Conservation (phyloP, 1,139 yeast species). For the Pichia norvegensis region DNA sequence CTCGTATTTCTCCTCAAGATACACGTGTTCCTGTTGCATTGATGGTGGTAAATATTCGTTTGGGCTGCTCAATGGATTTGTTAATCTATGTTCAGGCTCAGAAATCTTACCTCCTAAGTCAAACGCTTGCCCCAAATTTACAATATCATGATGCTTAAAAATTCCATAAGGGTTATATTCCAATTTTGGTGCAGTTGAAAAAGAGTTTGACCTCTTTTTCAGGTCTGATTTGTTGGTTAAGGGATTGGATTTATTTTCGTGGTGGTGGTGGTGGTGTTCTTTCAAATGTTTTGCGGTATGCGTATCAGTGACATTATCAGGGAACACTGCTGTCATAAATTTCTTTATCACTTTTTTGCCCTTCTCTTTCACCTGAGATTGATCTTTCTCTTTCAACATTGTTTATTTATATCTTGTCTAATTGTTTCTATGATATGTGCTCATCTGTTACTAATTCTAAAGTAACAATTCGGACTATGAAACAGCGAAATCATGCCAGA, state of each 20-base stretch:
- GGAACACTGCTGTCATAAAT: background rate
- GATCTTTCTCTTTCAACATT: background rate
- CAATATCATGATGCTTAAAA: constrained; percentile 13
- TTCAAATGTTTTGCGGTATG: background rate
- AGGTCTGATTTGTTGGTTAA: background rate
- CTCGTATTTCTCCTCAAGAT: constrained; percentile 20
- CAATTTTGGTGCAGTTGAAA: constrained; percentile 3
- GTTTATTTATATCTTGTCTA: background rate
- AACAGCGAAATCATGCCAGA: background rate
- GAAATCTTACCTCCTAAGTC: constrained; percentile 20
- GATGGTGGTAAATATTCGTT: constrained; percentile 51
- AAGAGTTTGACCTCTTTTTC: background rate
- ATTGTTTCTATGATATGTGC: no score
- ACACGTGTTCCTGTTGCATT: constrained; percentile 21
- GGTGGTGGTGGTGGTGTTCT: background rate
- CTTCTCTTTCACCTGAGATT: background rate
- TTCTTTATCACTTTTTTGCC: background rate
- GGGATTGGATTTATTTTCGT: background rate
- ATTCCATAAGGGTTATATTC: constrained; percentile 28
- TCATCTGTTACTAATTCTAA: no score
- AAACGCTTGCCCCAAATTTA: constrained; percentile 12
- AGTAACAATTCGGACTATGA: background rate
- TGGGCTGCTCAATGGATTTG: constrained; percentile 59
- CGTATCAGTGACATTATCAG: background rate
- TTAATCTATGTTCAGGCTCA: constrained; percentile 32